These are phyloP conservation scores for Pleurotus sapidus DNA, from an alignment of 768 basidiomycete species.

Conservation along the genomic window DNA sequence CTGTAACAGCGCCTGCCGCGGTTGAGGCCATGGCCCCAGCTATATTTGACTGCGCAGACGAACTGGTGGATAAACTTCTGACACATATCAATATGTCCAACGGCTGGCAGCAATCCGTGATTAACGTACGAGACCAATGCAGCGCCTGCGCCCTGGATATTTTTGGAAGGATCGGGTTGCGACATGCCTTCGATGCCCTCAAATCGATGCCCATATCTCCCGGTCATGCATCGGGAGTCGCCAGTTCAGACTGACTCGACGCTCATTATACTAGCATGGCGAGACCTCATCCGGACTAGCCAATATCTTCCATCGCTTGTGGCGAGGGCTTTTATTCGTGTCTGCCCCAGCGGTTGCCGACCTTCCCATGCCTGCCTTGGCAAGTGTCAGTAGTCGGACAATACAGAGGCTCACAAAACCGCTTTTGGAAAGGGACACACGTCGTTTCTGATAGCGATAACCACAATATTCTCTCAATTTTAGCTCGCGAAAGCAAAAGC, in stretches of 20 bases:
- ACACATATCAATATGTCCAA: slow-evolving; percentile 15
- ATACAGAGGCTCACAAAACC: slow-evolving; percentile 1
- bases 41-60: slow-evolving; percentile 26
- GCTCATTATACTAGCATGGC: slow-evolving; percentile 21
- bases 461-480: slow-evolving; percentile 22
- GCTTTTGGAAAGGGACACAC: slow-evolving; percentile 17
- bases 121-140: slow-evolving; percentile 18
- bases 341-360: slow-evolving; percentile 17
- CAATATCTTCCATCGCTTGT: slow-evolving; percentile 19
- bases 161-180: slow-evolving; percentile 33
- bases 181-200: slow-evolving; percentile 31
- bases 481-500: slow-evolving; percentile 14
- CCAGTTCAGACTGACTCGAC: slow-evolving; percentile 16
- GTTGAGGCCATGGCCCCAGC: slow-evolving; percentile 31
- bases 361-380: not conserved
- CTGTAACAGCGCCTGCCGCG: slow-evolving; percentile 23
- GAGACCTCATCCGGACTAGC: slow-evolving; percentile 15
- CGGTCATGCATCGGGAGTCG: not conserved
- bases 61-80: slow-evolving; percentile 16
- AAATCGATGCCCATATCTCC: slow-evolving; percentile 6
- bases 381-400: slow-evolving; percentile 3
- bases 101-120: slow-evolving; percentile 1
- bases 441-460: not conserved
- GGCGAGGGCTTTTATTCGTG: slow-evolving; percentile 24
- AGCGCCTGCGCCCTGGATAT: slow-evolving; percentile 23